Evolutionary conservation across 2,329 filamentous ascomycete genomes (phyloP).

Genomic region (Fusarium sacchari): DNA sequence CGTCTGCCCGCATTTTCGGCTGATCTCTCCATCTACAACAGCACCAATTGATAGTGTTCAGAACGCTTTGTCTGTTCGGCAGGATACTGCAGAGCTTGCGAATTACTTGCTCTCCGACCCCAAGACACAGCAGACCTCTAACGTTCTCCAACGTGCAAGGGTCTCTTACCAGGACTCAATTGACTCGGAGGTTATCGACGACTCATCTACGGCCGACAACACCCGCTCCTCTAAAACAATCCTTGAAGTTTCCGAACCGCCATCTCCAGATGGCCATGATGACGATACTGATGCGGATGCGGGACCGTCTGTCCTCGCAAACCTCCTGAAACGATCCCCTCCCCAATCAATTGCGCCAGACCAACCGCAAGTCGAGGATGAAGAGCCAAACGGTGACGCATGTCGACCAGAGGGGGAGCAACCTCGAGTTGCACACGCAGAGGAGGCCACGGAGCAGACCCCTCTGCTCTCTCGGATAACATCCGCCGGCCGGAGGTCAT

Average conservation of each 20-base stretch:
- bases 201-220: constrained; percentile 37
- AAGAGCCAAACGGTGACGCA: constrained; percentile 17
- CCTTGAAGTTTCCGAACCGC: constrained; percentile 67
- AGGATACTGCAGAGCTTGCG: constrained; percentile 88
- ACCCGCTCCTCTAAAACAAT: constrained; percentile 61
- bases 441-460: constrained; percentile 55
- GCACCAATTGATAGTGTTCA: constrained; percentile 73
- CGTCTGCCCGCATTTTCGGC: background rate
- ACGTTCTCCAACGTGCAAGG: constrained; percentile 56
- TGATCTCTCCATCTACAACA: constrained; percentile 38
- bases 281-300: constrained; percentile 32
- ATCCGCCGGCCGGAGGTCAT: constrained; percentile 44
- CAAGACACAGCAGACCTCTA: constrained; percentile 55
- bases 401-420: constrained; percentile 19
- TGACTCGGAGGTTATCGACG: constrained; percentile 35
- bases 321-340: constrained; percentile 61
- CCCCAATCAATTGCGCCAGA: constrained; percentile 49
- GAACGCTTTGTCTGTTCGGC: constrained; percentile 81
- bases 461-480: constrained; percentile 56
- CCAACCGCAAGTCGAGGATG: constrained; percentile 18
- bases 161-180: constrained; percentile 45
- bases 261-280: constrained; percentile 40
- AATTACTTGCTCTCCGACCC: constrained; percentile 80
- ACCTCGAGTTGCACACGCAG: constrained; percentile 7
- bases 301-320: constrained; percentile 58